phyloP scores from a whole-genome alignment of 352 stramenopile genomes.

The Pythium brachiatum region DNA sequence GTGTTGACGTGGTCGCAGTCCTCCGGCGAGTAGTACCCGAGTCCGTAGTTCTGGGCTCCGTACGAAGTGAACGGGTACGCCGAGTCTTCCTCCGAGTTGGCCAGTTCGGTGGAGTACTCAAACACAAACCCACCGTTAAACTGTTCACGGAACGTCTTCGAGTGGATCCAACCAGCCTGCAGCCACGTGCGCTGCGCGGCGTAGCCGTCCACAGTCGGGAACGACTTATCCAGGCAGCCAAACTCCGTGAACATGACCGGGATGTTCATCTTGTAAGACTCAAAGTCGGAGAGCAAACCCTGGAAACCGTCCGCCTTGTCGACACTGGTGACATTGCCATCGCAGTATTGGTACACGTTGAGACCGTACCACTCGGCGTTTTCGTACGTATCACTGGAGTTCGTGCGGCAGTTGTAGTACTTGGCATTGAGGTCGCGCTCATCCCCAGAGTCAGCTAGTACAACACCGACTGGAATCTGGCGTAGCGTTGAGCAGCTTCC shows the following conservation, averaged over 20 bases:
- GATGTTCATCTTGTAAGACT: slow-evolving; percentile 54
- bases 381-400: slow-evolving; percentile 65
- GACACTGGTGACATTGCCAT: slow-evolving; percentile 35
- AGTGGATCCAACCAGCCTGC: slow-evolving; percentile 58
- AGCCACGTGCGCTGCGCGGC: slow-evolving; percentile 63
- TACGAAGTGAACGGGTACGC: slow-evolving; percentile 74
- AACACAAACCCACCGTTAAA: slow-evolving; percentile 78
- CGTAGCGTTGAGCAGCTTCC: slow-evolving; percentile 49
- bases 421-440: slow-evolving; percentile 62
- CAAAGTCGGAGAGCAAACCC: slow-evolving; percentile 59
- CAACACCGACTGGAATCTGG: slow-evolving; percentile 77
- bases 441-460: slow-evolving; percentile 50
- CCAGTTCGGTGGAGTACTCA: slow-evolving; percentile 78
- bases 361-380: slow-evolving; percentile 84
- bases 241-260: slow-evolving; percentile 84
- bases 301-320: slow-evolving; percentile 52
- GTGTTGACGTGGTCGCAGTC: slow-evolving; percentile 60
- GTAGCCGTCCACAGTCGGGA: slow-evolving; percentile 58
- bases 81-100: slow-evolving; percentile 52
- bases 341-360: slow-evolving; percentile 85
- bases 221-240: slow-evolving; percentile 64
- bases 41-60: slow-evolving; percentile 78
- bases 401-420: slow-evolving; percentile 87
- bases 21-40: slow-evolving; percentile 79
- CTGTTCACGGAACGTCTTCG: slow-evolving; percentile 38